Evolutionary conservation across 140 eudicot species (phyloP).

Genomic region (Cichorium intybus): DNA sequence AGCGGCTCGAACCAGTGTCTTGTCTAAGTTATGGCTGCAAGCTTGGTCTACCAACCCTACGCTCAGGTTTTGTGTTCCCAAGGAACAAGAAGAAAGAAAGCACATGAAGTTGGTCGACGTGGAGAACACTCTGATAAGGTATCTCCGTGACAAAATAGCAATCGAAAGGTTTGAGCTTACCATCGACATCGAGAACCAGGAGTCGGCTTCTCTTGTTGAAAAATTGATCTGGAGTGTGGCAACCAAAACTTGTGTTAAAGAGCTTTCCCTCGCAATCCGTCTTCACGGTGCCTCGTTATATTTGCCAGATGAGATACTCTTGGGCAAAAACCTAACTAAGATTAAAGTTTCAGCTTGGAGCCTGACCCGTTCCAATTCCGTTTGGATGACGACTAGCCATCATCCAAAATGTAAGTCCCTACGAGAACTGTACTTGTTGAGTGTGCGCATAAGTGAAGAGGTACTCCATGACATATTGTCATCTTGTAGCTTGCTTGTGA

Average conservation of each 20-base stretch:
- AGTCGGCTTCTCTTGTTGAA: neutral
- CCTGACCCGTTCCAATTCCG: neutral
- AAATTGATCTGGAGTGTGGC: neutral
- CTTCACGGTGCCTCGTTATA: neutral
- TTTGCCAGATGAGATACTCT: neutral
- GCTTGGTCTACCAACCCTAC: too few relatives aligned
- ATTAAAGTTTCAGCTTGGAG: too few relatives aligned
- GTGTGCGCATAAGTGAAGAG: neutral
- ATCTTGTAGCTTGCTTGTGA: slow-evolving; percentile 1
- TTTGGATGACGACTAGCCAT: neutral
- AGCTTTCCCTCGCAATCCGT: neutral
- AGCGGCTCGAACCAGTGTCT: too few relatives aligned
- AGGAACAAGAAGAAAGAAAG: too few relatives aligned
- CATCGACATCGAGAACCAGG: neutral
- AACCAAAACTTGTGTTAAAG: neutral
- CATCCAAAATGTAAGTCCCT: neutral
- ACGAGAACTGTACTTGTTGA: neutral
- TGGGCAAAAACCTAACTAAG: neutral
- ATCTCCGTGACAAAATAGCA: too few relatives aligned
- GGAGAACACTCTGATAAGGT: too few relatives aligned
- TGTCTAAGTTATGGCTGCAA: too few relatives aligned
- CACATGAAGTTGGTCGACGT: too few relatives aligned
- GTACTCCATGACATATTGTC: neutral
- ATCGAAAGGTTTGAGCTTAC: too few relatives aligned
- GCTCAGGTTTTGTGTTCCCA: too few relatives aligned